These are phyloP conservation scores for Argentina anserina DNA, from an alignment of 306 rosid genomes.

Conservation along the genomic window DNA sequence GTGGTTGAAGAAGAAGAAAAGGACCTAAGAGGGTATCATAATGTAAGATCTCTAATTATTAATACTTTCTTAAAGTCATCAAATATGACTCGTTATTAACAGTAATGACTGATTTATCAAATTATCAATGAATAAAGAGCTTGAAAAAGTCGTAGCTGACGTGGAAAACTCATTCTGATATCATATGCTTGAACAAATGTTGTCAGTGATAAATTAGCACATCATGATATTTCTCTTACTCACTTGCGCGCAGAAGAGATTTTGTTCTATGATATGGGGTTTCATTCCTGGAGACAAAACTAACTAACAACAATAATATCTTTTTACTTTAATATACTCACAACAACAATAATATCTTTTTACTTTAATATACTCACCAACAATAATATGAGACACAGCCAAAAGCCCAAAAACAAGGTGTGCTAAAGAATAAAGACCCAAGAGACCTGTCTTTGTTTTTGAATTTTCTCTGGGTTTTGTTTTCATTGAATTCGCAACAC, in stretches of 20 bases:
- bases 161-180: neutral
- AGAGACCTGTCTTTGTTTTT: neutral
- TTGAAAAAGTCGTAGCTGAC: too few species aligned
- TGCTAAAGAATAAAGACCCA: neutral
- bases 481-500: neutral
- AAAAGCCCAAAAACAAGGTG: neutral
- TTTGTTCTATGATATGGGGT: neutral
- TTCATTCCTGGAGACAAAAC: neutral
- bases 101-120: too few species aligned
- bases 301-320: neutral
- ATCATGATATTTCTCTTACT: neutral
- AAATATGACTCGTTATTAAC: too few species aligned
- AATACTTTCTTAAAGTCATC: neutral
- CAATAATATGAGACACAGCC: neutral
- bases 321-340: neutral
- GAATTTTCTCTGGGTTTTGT: neutral
- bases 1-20: neutral
- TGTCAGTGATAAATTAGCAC: too few species aligned
- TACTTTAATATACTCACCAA: neutral
- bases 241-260: too few species aligned
- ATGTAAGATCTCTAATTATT: neutral
- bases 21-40: conserved; percentile 1
- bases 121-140: too few species aligned
- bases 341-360: neutral
- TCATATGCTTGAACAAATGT: neutral